Conservation (phyloP, 2,329 filamentous ascomycete species). For the Coniella lustricola region DNA sequence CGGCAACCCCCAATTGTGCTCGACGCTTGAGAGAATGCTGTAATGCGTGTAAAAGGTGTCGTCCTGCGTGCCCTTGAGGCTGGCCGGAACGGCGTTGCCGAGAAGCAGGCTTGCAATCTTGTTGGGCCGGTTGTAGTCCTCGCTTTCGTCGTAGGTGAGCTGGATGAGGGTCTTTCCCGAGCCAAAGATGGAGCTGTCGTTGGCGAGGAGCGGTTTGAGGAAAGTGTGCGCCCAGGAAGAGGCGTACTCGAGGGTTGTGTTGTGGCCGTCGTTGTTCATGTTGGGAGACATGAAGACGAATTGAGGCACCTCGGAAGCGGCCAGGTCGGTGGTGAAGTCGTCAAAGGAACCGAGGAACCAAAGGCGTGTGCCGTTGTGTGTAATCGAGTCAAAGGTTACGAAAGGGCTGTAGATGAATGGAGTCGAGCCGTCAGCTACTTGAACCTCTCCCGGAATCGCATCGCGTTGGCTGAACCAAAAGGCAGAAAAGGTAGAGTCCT, state of each 20-base stretch:
- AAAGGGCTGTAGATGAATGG: constrained; percentile 27
- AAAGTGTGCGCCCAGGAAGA: constrained; percentile 46
- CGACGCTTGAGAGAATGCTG: constrained; percentile 33
- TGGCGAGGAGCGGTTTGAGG: constrained; percentile 44
- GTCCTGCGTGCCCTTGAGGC: constrained; percentile 43
- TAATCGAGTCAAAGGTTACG: constrained; percentile 35
- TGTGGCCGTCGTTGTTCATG: constrained; percentile 61
- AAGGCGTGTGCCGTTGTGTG: constrained; percentile 38
- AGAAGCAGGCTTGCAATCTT: constrained; percentile 47
- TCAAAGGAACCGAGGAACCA: constrained; percentile 56
- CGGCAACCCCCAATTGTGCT: constrained; percentile 37
- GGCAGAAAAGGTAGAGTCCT: constrained; percentile 1
- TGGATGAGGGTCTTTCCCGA: constrained; percentile 43
- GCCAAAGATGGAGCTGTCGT: constrained; percentile 39
- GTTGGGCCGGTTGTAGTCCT: constrained; percentile 45
- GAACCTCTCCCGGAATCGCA: too few relatives aligned
- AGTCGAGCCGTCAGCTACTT: background rate
- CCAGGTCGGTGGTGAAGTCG: constrained; percentile 52
- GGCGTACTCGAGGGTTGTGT: constrained; percentile 44
- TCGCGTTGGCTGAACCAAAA: too few relatives aligned
- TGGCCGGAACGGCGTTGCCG: constrained; percentile 43
- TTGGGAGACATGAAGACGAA: constrained; percentile 58
- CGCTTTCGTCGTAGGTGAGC: constrained; percentile 52
- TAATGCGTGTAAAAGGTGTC: constrained; percentile 41
- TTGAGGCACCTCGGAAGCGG: constrained; percentile 51